Conservation (phyloP, 495 filamentous ascomycete species). For the Margaritispora aquatica region DNA sequence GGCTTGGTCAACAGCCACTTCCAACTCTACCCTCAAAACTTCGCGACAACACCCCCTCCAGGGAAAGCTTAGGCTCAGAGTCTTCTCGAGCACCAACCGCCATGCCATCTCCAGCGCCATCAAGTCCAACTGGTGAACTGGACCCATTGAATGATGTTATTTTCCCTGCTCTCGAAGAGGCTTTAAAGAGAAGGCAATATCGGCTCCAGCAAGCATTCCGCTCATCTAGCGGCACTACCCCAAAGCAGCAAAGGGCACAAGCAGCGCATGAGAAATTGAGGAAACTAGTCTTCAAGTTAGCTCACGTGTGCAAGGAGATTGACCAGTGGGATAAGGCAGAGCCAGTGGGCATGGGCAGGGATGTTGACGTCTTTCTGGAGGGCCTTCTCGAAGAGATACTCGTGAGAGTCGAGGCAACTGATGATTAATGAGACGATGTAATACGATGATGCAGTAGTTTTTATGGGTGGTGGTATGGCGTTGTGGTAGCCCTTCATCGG, state of each 20-base stretch:
- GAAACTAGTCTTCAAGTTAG: conserved; percentile 68
- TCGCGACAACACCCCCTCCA: conserved; percentile 21
- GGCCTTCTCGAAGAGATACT: conserved; percentile 91
- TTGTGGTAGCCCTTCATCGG: neutral
- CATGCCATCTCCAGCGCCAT: conserved; percentile 23
- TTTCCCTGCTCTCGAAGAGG: conserved; percentile 83
- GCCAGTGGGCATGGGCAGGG: conserved; percentile 86
- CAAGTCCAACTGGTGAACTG: conserved; percentile 22
- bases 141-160: conserved; percentile 56
- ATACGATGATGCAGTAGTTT: neutral
- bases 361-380: conserved; percentile 80
- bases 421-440: conserved; percentile 39
- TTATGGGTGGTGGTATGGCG: neutral
- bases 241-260: conserved; percentile 55
- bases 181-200: conserved; percentile 71
- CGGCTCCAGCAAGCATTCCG: conserved; percentile 48
- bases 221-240: conserved; percentile 29
- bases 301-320: conserved; percentile 74
- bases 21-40: conserved; percentile 25
- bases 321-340: conserved; percentile 77
- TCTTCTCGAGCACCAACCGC: conserved; percentile 22
- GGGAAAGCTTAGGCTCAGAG: conserved; percentile 18
- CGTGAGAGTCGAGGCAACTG: conserved; percentile 81
- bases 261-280: conserved; percentile 77
- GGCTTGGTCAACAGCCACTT: conserved; percentile 18